Conservation (phyloP, 768 basidiomycete species). For the Pseudohyphozyma bogoriensis region DNA sequence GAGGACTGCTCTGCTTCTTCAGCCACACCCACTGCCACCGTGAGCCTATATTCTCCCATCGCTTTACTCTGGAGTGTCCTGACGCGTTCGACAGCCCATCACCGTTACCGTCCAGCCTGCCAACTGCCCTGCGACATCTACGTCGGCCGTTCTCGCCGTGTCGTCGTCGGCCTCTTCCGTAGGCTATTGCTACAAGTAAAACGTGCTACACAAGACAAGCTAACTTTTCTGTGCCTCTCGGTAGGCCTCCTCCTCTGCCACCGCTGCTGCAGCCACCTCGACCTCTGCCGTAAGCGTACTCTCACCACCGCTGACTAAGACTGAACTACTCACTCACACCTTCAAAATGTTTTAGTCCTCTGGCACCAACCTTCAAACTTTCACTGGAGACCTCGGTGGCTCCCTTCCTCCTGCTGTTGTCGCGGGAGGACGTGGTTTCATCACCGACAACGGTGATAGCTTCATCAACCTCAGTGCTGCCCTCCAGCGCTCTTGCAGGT, state of each 20-base stretch:
- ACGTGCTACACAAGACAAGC: too few species aligned
- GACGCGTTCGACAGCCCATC: not conserved
- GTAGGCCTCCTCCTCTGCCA: too few species aligned
- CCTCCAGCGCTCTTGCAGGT: not conserved
- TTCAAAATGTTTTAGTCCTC: too few species aligned
- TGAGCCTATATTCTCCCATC: not conserved
- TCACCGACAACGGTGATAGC: not conserved
- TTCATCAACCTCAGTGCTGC: not conserved
- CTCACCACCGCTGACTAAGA: too few species aligned
- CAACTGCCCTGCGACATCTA: not conserved
- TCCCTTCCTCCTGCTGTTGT: not conserved
- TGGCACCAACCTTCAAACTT: constrained; percentile 34
- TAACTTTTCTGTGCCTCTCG: too few species aligned
- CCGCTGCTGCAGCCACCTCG: not conserved
- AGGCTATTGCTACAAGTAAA: too few species aligned
- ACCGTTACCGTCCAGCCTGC: not conserved
- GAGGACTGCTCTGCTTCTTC: not conserved
- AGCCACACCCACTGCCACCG: not conserved
- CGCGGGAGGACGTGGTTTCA: not conserved
- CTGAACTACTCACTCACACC: too few species aligned
- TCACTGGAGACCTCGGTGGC: constrained; percentile 12
- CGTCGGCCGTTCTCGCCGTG: too few species aligned
- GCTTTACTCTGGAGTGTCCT: not conserved
- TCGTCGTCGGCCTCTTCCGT: too few species aligned
- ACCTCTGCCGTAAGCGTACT: too few species aligned